Base-by-base conservation (phyloP, 2,329 filamentous ascomycete species). In the Scytalidium lignicola region DNA sequence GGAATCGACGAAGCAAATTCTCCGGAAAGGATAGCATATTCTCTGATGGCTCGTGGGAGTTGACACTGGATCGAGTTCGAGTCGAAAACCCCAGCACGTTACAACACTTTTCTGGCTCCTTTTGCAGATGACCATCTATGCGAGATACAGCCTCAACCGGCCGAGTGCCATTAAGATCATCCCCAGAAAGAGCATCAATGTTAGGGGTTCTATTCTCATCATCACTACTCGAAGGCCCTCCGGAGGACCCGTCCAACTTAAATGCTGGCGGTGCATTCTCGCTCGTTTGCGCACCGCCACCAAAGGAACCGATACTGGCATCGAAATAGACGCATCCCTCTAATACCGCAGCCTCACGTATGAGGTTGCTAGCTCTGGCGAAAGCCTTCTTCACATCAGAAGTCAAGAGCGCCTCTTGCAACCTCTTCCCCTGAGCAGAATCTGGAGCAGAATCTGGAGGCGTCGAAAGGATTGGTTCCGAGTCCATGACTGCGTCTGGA, bases 391-490 rank as follows among this genome's bases (percentile, higher is more conserved):
- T 55, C 55, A 1, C 53, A 32, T 47, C 53, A 55, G 47, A 21
- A 21, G 61, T 59, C 17, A 62, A 41, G 2, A 60, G 46, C 0
- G 56, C 58, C 28, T 62, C 57, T 26, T 62, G 59, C 17, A 59
- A 20, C 15, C 41, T 43, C 41, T 43, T 18, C 6, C 41, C 19
- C 15, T 43, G 41, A 43, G 19, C 19, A 13, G 10, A 4, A 28
- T 28, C 26, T 13, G 7, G 7, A 28, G 26, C 13, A n/a, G n/a
- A n/a, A 26, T 26, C 23, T 26, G 23, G 23, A 26, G 5, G 23
- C 6, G 23, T 26, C 10, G 23, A 26, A 26, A 26, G 10, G 5
- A 10, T 5, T 26, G 23, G 6, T 5, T 26, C 23, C 6, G 6
- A 5, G 15, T 37, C 32, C 4, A 15, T 17, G 32, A n/a, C 32